These are phyloP conservation scores for Isabelozyma pseudorhagii DNA, from an alignment of 805 yeast genomes.

Conservation along the genomic window DNA sequence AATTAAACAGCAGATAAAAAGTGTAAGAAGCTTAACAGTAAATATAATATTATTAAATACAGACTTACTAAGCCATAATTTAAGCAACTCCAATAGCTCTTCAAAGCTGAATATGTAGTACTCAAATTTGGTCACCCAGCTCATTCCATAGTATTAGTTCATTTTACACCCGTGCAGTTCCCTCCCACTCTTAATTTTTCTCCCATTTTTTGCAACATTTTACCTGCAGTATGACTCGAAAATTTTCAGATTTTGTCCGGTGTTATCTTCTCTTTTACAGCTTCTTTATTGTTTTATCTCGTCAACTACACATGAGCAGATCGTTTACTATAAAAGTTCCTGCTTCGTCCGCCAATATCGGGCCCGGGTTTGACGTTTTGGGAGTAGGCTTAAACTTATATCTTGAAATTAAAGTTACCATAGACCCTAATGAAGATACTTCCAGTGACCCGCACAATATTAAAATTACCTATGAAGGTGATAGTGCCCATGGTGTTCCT, in stretches of 20 bases:
- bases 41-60: too few species aligned
- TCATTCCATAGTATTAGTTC: too few species aligned
- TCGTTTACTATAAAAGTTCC: conserved; percentile 74
- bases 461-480: conserved; percentile 66
- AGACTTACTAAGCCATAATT: too few species aligned
- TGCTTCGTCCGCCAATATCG: conserved; percentile 96
- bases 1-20: too few species aligned
- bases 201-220: too few species aligned
- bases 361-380: conserved; percentile 96
- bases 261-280: background rate
- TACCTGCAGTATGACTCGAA: background rate
- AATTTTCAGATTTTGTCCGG: background rate
- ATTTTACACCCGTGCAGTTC: too few species aligned
- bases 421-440: conserved; percentile 52
- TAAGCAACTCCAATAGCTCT: too few species aligned
- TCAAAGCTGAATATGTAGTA: too few species aligned
- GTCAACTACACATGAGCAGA: conserved; percentile 32
- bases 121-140: too few species aligned
- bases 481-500: conserved; percentile 82
- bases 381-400: conserved; percentile 84
- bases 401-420: conserved; percentile 63
- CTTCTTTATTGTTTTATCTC: background rate
- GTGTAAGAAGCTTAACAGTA: too few species aligned
- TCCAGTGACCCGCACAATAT: conserved; percentile 66
- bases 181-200: too few species aligned